A percentile compares a stretch with the other conserved stretches of the same genome.
Conservation (phyloP, 2,329 filamentous ascomycete genomes). For the Pseudogymnoascus sp. region DNA sequence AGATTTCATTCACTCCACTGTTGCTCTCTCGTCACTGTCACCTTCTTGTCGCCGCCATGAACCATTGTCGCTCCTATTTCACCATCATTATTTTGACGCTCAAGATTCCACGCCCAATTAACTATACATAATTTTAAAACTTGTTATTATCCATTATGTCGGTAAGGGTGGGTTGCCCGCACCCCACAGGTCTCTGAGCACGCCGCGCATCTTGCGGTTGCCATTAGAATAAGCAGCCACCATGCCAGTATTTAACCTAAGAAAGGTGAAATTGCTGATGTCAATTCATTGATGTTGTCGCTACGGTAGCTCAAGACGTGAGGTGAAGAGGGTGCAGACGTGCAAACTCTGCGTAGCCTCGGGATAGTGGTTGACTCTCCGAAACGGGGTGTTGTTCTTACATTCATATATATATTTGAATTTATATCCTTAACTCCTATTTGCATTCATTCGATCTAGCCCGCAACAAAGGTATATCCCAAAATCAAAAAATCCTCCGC, state of each 20-base stretch:
- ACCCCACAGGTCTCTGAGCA: neutral
- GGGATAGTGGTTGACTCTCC: neutral
- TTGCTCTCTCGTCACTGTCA: neutral
- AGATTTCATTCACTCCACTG: neutral
- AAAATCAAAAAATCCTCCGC: neutral
- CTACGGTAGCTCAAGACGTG: neutral
- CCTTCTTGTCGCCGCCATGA: neutral
- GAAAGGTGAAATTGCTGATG: neutral
- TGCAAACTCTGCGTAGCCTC: neutral
- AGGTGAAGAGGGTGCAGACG: neutral
- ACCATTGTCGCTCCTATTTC: neutral
- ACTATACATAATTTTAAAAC: neutral
- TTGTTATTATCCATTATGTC: neutral
- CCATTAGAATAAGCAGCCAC: neutral
- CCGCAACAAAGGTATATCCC: slow-evolving; percentile 4
- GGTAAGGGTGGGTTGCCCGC: neutral
- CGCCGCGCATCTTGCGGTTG: neutral
- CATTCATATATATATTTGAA: neutral
- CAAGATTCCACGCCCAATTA: too few species aligned
- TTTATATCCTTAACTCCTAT: neutral
- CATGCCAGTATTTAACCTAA: neutral
- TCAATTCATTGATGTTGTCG: neutral
- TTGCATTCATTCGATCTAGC: neutral
- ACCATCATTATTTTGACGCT: neutral
- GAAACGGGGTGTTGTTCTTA: neutral